These are phyloP conservation scores for Diplodia mutila DNA, from an alignment of 2,329 filamentous ascomycete genomes.

Conservation along the genomic window DNA sequence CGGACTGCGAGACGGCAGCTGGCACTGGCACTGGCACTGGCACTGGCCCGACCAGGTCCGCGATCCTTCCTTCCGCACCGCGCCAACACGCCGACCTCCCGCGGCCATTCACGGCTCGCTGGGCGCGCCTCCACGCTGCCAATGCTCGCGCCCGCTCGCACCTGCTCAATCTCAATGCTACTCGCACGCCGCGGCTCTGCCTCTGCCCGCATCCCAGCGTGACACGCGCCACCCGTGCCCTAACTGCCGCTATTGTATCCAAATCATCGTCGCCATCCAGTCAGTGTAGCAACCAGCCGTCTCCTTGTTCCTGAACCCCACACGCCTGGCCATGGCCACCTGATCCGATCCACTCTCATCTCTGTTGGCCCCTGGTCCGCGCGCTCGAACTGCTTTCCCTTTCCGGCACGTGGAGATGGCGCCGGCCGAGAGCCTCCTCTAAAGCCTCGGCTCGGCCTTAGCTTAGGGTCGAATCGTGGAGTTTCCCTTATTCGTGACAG, in stretches of 20 bases:
- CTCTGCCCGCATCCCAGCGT: not conserved
- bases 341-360: not conserved
- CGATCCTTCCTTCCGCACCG: conserved; percentile 23
- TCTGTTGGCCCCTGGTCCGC: not conserved
- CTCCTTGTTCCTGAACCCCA: conserved; percentile 18
- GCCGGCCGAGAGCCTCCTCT: not conserved
- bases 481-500: not conserved
- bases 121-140: not conserved
- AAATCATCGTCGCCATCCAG: not conserved
- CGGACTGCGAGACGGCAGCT: not conserved
- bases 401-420: not conserved
- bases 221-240: not conserved
- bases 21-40: too few relatives aligned
- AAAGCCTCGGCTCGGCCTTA: not conserved
- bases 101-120: conserved; percentile 10
- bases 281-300: not conserved
- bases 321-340: not conserved
- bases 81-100: conserved; percentile 11
- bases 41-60: not conserved
- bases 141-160: not conserved
- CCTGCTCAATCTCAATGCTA: not conserved
- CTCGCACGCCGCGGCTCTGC: not conserved
- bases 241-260: too few relatives aligned
- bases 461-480: too few relatives aligned
- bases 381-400: not conserved